Conservation (phyloP, 2,329 filamentous ascomycete species). For the Tympanopsis confertula region DNA sequence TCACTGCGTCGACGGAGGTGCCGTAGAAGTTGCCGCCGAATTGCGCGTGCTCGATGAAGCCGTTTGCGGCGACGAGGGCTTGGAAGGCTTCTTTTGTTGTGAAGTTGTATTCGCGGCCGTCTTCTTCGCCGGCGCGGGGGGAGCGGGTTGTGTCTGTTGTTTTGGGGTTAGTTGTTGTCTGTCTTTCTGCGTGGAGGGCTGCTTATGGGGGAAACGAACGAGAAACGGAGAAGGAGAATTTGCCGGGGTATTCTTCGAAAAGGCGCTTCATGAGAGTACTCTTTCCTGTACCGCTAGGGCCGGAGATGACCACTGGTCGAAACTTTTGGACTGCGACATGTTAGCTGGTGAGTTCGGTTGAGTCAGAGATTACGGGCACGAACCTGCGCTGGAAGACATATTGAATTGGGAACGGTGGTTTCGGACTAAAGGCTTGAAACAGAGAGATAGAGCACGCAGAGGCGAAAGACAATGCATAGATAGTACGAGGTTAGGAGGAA, state of each 20-base stretch:
- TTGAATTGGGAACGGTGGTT: no score
- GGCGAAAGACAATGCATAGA: not conserved
- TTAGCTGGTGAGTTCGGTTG: not conserved
- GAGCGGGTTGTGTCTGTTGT: constrained; percentile 69
- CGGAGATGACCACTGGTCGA: constrained; percentile 66
- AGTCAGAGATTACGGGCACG: no score
- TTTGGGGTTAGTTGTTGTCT: no score
- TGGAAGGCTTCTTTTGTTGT: constrained; percentile 56
- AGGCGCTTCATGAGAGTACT: constrained; percentile 67
- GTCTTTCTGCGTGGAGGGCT: no score
- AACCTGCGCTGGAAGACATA: no score
- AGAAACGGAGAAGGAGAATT: constrained; percentile 41
- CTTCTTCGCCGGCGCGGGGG: constrained; percentile 62
- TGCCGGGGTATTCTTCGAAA: constrained; percentile 43
- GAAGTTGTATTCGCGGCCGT: constrained; percentile 76
- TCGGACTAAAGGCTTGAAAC: no score
- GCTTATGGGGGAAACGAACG: constrained; percentile 7
- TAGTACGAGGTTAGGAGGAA: not conserved
- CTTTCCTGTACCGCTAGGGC: constrained; percentile 71
- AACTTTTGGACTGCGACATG: constrained; percentile 1
- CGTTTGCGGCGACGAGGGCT: constrained; percentile 51
- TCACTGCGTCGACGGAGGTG: constrained; percentile 69
- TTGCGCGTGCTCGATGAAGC: constrained; percentile 75
- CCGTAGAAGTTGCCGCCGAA: constrained; percentile 84
- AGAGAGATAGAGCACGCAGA: no score